These are phyloP conservation scores for Pholiota microspora DNA, from an alignment of 768 basidiomycete species.

Conservation along the genomic window DNA sequence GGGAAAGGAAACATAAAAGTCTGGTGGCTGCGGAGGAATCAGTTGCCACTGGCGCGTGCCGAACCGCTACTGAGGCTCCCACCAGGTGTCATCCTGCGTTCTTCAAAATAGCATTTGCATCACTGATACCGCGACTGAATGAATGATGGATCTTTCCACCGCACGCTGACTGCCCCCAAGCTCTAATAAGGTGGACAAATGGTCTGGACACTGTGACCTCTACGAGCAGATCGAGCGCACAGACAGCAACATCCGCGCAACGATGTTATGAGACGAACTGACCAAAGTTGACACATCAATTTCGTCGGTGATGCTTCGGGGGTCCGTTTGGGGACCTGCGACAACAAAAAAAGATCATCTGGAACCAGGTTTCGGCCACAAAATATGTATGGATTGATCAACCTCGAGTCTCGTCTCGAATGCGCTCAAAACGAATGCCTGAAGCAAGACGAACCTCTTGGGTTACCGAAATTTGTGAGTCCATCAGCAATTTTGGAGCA, in stretches of 20 bases:
- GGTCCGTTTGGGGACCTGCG: not conserved
- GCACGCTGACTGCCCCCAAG: not conserved
- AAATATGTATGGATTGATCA: not conserved
- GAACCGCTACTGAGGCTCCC: not conserved
- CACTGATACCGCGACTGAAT: conserved; percentile 8
- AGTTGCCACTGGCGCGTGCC: conserved; percentile 14
- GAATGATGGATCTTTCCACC: conserved; percentile 5
- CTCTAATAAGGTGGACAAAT: not conserved
- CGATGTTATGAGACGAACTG: not conserved
- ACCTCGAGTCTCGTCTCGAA: not conserved
- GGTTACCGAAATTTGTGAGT: no score
- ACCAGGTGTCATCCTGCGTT: conserved; percentile 18
- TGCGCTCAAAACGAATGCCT: no score
- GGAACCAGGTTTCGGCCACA: not conserved
- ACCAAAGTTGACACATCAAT: conserved; percentile 1
- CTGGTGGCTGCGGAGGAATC: conserved; percentile 19
- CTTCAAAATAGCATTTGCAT: conserved; percentile 6
- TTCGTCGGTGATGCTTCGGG: conserved; percentile 10
- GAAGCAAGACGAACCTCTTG: no score
- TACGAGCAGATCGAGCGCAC: no score
- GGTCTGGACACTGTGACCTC: no score
- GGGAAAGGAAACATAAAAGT: conserved; percentile 16
- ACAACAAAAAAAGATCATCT: not conserved
- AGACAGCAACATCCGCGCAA: not conserved
- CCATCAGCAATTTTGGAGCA: not conserved